phyloP scores from a whole-genome alignment of 257 asterid genomes.

The Rubia yunnanensis region DNA sequence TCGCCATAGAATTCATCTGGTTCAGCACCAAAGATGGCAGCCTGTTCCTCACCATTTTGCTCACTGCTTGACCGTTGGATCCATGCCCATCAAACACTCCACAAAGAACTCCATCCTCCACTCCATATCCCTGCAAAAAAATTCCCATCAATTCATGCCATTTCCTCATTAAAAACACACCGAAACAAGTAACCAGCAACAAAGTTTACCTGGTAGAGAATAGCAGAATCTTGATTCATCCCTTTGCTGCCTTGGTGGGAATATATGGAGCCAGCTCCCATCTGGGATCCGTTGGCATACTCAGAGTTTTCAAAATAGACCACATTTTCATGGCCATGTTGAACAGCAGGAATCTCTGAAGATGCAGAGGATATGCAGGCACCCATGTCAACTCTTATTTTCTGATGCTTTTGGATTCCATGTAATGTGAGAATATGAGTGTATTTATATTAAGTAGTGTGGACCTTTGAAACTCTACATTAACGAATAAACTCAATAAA shows the following conservation, averaged over 20 bases:
- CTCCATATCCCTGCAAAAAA: constrained; percentile 54
- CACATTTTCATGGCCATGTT: constrained; percentile 52
- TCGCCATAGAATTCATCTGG: constrained; percentile 34
- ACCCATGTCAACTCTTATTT: constrained; percentile 38
- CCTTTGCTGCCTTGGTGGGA: constrained; percentile 69
- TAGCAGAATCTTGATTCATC: constrained; percentile 62
- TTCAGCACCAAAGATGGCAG: constrained; percentile 52
- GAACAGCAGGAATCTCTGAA: constrained; percentile 45
- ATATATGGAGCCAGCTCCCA: constrained; percentile 40
- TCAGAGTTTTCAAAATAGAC: constrained; percentile 25
- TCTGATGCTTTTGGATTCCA: constrained; percentile 17
- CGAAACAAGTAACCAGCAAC: not conserved
- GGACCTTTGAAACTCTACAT: constrained; percentile 37
- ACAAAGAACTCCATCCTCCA: constrained; percentile 48
- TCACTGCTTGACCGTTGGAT: constrained; percentile 50
- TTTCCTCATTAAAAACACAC: not conserved
- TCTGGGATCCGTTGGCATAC: constrained; percentile 12
- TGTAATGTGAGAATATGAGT: not conserved
- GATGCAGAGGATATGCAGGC: constrained; percentile 58
- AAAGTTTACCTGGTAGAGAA: constrained; percentile 50
- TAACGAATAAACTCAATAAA: constrained; percentile 7
- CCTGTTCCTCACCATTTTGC: constrained; percentile 59
- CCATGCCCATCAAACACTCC: constrained; percentile 95
- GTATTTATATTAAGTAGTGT: constrained; percentile 29
- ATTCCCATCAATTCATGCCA: constrained; percentile 4